Conservation (phyloP, 169 alveolate species). For the Cytauxzoon felis region DNA sequence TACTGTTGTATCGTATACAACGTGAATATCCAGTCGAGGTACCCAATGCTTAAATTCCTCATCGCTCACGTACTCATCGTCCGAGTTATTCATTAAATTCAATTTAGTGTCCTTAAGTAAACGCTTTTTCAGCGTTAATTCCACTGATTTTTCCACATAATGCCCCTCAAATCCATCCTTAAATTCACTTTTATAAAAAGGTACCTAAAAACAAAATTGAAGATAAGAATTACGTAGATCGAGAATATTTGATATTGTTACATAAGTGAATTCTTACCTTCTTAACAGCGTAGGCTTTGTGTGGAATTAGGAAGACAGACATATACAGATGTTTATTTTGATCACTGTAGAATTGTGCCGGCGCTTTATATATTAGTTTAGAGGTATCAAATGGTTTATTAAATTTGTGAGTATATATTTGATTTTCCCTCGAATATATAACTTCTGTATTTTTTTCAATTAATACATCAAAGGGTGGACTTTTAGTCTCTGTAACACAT, state of each 20-base stretch:
- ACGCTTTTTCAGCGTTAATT: slow-evolving; percentile 27
- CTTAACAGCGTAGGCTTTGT: slow-evolving; percentile 28
- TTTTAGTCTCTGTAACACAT: slow-evolving; percentile 8
- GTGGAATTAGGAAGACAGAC: slow-evolving; percentile 51
- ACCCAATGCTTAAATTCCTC: slow-evolving; percentile 41
- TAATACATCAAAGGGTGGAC: slow-evolving; percentile 17
- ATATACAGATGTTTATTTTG: slow-evolving; percentile 1
- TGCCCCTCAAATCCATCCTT: slow-evolving; percentile 57
- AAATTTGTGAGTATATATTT: slow-evolving; percentile 27
- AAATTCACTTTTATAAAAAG: slow-evolving; percentile 24
- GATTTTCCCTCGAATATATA: slow-evolving; percentile 45
- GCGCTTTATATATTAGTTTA: background rate
- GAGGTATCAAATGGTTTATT: slow-evolving; percentile 25
- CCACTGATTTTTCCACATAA: slow-evolving; percentile 24
- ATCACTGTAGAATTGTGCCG: slow-evolving; percentile 8
- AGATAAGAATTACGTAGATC: background rate
- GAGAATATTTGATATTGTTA: background rate
- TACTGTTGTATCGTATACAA: slow-evolving; percentile 47
- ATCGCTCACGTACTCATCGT: background rate
- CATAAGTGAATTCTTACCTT: background rate
- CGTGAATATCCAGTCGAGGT: slow-evolving; percentile 56
- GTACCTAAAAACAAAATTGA: background rate
- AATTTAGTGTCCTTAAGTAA: background rate
- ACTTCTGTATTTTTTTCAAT: slow-evolving; percentile 11
- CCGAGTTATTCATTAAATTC: background rate